Base-by-base conservation (phyloP, 2,329 filamentous ascomycete species). In the Cercospora sp. region DNA sequence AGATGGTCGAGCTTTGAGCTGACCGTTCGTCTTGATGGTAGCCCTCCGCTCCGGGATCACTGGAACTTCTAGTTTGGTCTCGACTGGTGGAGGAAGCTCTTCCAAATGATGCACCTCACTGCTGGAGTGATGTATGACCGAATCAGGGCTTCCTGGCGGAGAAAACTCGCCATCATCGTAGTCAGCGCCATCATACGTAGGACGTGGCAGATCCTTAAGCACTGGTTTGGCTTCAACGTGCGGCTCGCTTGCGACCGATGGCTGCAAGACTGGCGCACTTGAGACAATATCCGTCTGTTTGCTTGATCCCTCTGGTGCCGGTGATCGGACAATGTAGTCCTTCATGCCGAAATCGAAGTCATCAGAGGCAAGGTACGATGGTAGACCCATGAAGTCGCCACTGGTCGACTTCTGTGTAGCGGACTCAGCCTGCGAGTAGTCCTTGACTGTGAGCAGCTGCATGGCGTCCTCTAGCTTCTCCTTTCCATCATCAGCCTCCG, bases 1-100 rank as follows among this genome's bases (percentile, higher is more conserved):
- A 1, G 94, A 97, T 16, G 93, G 89, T 36, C 94, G 88, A 0
- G 94, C 95, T 84, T 97, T 97, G 48, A 98, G 85, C 79, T 90
- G 93, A 10, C 92, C 92, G 7, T 93, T 75, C 3, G 93, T 91
- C 79, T 94, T 95, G 81, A 98, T 94, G 0, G 94, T 97, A 4
- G 94, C 93, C 59, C 92, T 82, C 58, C 89, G 88, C 74, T 97
- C 93, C 1, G 94, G 93, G 67, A 98, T 88, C 40, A 72, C 60
- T 63, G 63, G 64, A 12, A 63, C 68, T 59, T 71, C 70, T 51
- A 67, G 70, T 30, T 51, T 55, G 4, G 65, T 28, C 51, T 68
- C 64, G 28, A 64, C 66, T 63, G 69, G 66, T 9, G 64, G 40
- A 12, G 53, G 60, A 12, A 65, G 68, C 30, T 75, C 72, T 59